A percentile compares a stretch with the other conserved stretches of the same genome.
phyloP scores from a whole-genome alignment of 257 asterid genomes.

The Solanum sejunctum region DNA sequence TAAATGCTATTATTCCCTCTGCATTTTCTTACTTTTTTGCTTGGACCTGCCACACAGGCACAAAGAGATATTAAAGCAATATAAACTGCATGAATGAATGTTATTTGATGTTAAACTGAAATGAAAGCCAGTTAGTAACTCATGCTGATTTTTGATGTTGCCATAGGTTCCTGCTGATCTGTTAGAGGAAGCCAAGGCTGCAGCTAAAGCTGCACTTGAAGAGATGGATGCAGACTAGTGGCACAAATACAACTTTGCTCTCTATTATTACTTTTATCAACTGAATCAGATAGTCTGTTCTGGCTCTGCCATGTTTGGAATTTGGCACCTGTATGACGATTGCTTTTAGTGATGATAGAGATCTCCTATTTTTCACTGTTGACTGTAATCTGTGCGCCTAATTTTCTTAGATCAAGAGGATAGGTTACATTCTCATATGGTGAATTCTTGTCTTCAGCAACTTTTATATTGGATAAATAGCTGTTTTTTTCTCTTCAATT shows the following conservation, averaged over 20 bases:
- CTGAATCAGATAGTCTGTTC: neutral
- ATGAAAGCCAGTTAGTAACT: neutral
- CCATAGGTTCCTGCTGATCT: slow-evolving; percentile 72
- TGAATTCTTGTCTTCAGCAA: neutral
- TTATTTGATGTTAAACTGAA: neutral
- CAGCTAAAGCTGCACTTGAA: slow-evolving; percentile 93
- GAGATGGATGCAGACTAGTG: slow-evolving; percentile 91
- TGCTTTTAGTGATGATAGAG: neutral
- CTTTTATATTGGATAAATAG: neutral
- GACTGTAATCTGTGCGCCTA: neutral
- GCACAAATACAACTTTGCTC: neutral
- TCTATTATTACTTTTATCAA: neutral
- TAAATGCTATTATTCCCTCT: neutral
- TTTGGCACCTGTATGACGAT: neutral
- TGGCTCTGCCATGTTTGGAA: neutral
- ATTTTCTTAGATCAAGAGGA: neutral
- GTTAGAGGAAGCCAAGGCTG: slow-evolving; percentile 78
- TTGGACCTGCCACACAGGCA: neutral
- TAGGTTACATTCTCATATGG: neutral
- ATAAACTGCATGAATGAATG: neutral
- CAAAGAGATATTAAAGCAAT: neutral
- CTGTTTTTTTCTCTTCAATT: neutral
- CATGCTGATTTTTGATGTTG: neutral
- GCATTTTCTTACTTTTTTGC: neutral
- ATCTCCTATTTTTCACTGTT: neutral